Conservation (phyloP, 2,329 filamentous ascomycete species). For the Achaetomium macrosporum region DNA sequence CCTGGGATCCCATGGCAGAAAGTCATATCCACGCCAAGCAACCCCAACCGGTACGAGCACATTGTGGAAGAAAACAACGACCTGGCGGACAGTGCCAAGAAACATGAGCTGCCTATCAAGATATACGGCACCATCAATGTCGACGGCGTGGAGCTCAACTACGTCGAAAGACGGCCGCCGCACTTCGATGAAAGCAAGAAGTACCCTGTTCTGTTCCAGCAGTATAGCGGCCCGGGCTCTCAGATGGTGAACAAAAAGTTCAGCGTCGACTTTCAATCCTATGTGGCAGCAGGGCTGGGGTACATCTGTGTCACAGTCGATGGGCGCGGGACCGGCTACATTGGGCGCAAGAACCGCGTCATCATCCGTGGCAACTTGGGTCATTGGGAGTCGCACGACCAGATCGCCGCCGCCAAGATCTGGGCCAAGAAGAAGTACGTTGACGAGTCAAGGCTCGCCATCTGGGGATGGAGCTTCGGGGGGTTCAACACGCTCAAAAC, state of each 20-base stretch:
- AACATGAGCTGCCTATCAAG: constrained; percentile 75
- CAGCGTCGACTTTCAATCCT: constrained; percentile 81
- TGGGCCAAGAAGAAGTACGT: constrained; percentile 80
- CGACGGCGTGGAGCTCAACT: constrained; percentile 65
- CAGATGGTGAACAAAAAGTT: constrained; percentile 81
- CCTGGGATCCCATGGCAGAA: constrained; percentile 88
- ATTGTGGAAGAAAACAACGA: constrained; percentile 71
- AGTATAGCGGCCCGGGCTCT: constrained; percentile 93
- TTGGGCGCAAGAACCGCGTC: constrained; percentile 77
- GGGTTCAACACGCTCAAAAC: constrained; percentile 95
- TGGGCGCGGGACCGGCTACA: constrained; percentile 85
- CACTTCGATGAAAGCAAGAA: constrained; percentile 78
- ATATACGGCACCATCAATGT: constrained; percentile 82
- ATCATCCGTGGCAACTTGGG: constrained; percentile 79
- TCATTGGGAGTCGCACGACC: constrained; percentile 77
- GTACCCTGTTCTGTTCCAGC: constrained; percentile 90
- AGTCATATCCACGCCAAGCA: constrained; percentile 75
- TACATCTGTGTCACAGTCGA: constrained; percentile 96
- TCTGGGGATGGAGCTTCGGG: constrained; percentile 98
- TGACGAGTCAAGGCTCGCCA: constrained; percentile 74
- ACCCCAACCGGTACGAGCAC: constrained; percentile 57
- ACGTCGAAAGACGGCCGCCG: constrained; percentile 79
- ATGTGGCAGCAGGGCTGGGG: constrained; percentile 75
- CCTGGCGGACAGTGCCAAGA: constrained; percentile 62
- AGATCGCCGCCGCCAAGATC: constrained; percentile 82